Evolutionary conservation across 2,329 filamentous ascomycete species (phyloP).

Genomic region (Diaporthe eres): DNA sequence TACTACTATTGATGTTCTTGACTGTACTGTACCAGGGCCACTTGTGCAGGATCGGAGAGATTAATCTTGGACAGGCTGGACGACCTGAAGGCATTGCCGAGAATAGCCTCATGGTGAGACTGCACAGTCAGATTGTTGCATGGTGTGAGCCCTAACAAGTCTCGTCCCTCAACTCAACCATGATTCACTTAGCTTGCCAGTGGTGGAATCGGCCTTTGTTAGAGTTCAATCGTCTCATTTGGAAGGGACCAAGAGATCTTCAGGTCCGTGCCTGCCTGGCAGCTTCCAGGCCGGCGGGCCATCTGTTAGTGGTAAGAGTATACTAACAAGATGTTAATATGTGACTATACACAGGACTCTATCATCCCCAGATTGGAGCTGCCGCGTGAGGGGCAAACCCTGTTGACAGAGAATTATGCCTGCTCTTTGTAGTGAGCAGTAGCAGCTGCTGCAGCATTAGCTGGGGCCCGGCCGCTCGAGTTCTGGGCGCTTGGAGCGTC

Average conservation of each 20-base stretch:
- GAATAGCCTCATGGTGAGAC: background rate
- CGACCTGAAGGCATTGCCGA: background rate
- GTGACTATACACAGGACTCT: background rate
- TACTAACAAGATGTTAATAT: accelerated
- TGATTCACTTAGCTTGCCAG: background rate
- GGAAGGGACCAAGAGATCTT: conserved; percentile 19
- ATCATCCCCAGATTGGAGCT: conserved; percentile 15
- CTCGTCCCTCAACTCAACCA: background rate
- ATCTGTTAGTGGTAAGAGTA: background rate
- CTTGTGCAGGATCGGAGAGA: too few relatives aligned
- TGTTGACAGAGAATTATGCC: conserved; percentile 23
- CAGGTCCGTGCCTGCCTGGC: conserved; percentile 27
- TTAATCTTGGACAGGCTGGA: background rate
- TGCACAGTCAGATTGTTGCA: background rate
- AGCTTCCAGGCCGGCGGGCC: conserved; percentile 16
- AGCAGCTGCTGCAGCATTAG: background rate
- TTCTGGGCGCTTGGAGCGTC: conserved; percentile 27
- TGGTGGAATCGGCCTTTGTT: background rate
- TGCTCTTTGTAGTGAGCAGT: background rate
- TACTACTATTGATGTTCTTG: background rate
- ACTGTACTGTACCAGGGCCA: background rate
- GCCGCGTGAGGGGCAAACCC: conserved; percentile 24
- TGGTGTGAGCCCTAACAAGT: background rate
- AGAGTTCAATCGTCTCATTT: conserved; percentile 26
- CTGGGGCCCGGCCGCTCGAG: conserved; percentile 6